These are phyloP conservation scores for Fraxinus americana DNA, from an alignment of 257 asterid species.

Conservation along the genomic window DNA sequence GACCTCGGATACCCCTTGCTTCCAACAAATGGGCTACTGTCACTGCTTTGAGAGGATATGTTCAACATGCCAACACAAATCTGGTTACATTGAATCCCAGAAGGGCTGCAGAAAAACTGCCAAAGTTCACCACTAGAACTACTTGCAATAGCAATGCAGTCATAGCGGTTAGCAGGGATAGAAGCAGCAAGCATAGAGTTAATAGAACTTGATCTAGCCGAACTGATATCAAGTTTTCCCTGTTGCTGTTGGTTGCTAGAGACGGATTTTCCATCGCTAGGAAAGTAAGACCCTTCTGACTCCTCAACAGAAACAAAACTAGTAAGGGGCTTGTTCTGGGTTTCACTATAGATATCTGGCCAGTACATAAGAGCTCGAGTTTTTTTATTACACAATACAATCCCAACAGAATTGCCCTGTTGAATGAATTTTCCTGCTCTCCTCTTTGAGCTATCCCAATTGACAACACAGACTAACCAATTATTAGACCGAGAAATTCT, in stretches of 20 bases:
- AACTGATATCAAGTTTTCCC: constrained; percentile 38
- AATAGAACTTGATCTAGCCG: constrained; percentile 41
- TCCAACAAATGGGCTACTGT: constrained; percentile 44
- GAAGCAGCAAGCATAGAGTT: constrained; percentile 82
- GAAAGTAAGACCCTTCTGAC: constrained; percentile 33
- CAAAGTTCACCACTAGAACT: constrained; percentile 78
- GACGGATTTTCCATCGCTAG: constrained; percentile 37
- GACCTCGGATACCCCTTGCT: constrained; percentile 88
- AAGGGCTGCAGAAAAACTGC: constrained; percentile 65
- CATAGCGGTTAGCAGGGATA: constrained; percentile 41
- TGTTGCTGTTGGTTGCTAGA: constrained; percentile 42
- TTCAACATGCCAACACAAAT: constrained; percentile 37
- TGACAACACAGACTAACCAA: constrained; percentile 73
- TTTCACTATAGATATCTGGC: constrained; percentile 68
- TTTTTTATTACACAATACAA: constrained; percentile 65
- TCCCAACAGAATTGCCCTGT: constrained; percentile 64
- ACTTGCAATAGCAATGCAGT: constrained; percentile 74
- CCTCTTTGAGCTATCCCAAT: constrained; percentile 60
- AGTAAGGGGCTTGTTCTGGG: constrained; percentile 45
- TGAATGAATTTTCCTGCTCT: constrained; percentile 34
- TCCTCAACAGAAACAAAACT: constrained; percentile 50
- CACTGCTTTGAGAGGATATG: constrained; percentile 43
- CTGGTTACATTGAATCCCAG: constrained; percentile 53
- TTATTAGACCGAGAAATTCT: constrained; percentile 42
- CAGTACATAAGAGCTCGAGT: constrained; percentile 64